Percentiles rank a stretch among this genome's conserved stretches.
These are phyloP conservation scores for Phoenix roebelenii DNA, from an alignment of 176 grass and related monocot genomes.

Conservation along the genomic window DNA sequence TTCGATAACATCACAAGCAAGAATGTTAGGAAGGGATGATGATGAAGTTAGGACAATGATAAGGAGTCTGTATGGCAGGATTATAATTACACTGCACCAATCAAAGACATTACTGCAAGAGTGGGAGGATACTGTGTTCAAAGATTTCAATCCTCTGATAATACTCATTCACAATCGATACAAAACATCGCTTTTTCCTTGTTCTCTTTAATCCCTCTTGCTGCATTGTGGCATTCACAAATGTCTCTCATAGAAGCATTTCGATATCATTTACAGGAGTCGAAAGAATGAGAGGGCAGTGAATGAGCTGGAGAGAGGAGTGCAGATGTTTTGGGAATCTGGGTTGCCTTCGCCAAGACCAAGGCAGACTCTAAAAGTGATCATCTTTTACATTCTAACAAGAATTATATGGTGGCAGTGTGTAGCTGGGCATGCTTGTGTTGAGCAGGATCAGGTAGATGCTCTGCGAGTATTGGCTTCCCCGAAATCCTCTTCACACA, in stretches of 20 bases:
- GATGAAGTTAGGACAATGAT: slow-evolving; percentile 33
- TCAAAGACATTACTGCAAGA: slow-evolving; percentile 62
- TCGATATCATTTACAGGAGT: too few relatives aligned
- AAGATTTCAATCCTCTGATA: slow-evolving; percentile 60
- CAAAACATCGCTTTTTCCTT: too few relatives aligned
- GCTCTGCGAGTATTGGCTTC: slow-evolving; percentile 39
- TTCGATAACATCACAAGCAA: too few relatives aligned
- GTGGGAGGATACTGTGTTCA: slow-evolving; percentile 77
- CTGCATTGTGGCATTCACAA: background rate
- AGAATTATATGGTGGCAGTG: slow-evolving; percentile 36
- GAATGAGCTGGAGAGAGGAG: slow-evolving; percentile 59
- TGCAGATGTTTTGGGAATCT: slow-evolving; percentile 71
- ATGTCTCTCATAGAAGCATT: too few relatives aligned
- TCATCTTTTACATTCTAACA: background rate
- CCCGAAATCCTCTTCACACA: slow-evolving; percentile 86
- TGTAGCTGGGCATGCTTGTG: slow-evolving; percentile 23
- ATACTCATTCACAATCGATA: slow-evolving; percentile 19
- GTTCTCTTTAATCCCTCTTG: background rate
- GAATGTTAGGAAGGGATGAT: slow-evolving; percentile 32
- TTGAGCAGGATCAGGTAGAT: slow-evolving; percentile 46
- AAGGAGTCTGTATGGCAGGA: slow-evolving; percentile 82
- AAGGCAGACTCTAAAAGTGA: background rate
- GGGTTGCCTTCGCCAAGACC: slow-evolving; percentile 72
- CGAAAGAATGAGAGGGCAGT: too few relatives aligned
- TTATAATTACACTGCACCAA: slow-evolving; percentile 60